phyloP scores from a whole-genome alignment of 23 red algal species.

The Gracilaria caudata region DNA sequence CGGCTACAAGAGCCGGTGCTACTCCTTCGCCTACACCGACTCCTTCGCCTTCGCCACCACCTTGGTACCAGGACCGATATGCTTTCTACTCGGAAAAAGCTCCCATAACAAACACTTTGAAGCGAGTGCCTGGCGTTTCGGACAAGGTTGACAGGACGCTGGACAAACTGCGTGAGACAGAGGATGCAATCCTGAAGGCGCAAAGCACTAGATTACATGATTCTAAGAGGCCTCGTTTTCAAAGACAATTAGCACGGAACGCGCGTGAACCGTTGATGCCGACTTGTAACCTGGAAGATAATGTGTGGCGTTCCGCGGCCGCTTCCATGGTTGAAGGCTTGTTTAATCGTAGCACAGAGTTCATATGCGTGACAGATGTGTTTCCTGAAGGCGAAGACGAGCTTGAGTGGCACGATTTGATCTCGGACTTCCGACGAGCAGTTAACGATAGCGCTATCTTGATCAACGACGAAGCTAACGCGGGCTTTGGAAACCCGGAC shows the following conservation, averaged over 20 bases:
- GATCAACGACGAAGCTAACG: neutral
- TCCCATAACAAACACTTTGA: neutral
- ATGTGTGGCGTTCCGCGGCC: neutral
- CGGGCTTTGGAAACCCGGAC: neutral
- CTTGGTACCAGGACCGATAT: slow-evolving; percentile 9
- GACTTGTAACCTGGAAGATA: slow-evolving; percentile 10
- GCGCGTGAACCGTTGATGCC: neutral
- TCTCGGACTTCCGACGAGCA: neutral
- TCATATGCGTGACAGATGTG: neutral
- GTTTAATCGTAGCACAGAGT: neutral
- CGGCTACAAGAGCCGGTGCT: neutral
- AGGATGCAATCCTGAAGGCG: neutral
- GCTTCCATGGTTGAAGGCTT: neutral
- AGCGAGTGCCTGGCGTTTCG: neutral
- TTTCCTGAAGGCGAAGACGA: slow-evolving; percentile 5
- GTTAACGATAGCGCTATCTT: neutral
- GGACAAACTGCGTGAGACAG: neutral
- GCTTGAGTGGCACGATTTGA: neutral
- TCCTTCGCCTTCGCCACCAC: neutral
- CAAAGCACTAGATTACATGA: neutral
- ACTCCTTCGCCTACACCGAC: neutral
- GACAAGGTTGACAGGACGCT: slow-evolving; percentile 9
- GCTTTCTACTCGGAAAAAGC: neutral
- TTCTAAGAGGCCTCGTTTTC: neutral
- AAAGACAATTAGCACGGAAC: neutral